A percentile compares a stretch with the other conserved stretches of the same genome.
phyloP scores from a whole-genome alignment of 1,284 basidiomycete genomes.

The Singerocomus rubriflavus region DNA sequence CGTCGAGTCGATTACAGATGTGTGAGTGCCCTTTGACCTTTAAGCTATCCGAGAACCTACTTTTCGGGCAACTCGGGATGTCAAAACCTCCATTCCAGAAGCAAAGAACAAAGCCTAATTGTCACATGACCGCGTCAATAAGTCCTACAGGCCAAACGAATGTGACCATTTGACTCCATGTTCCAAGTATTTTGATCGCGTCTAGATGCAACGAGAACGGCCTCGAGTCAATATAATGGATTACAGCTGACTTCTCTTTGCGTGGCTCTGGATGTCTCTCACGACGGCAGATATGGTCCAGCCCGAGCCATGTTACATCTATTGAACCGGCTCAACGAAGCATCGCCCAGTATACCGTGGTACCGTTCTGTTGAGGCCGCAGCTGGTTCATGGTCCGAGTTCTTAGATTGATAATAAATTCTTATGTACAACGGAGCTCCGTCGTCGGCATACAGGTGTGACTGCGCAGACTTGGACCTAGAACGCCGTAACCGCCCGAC shows the following conservation, averaged over 20 bases:
- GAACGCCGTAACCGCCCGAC: background rate
- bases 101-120: background rate
- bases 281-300: background rate
- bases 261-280: background rate
- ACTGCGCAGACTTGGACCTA: too few species aligned
- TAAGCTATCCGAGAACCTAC: background rate
- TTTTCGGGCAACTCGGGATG: background rate
- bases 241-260: background rate
- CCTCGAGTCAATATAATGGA: background rate
- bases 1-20: constrained; percentile 6
- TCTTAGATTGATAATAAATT: background rate
- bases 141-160: background rate
- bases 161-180: too few species aligned
- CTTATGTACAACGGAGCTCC: background rate
- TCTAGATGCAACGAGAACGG: background rate
- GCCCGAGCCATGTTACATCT: background rate
- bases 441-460: too few species aligned
- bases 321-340: constrained; percentile 13
- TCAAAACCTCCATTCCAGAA: background rate
- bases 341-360: too few species aligned
- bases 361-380: background rate
- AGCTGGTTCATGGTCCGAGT: background rate
- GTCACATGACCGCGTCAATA: background rate
- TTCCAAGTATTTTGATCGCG: background rate
- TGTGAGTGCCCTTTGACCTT: background rate